A percentile compares a stretch with the other conserved stretches of the same genome.
These are phyloP conservation scores for Verticillium longisporum DNA, from an alignment of 2,329 filamentous ascomycete species.

Conservation along the genomic window DNA sequence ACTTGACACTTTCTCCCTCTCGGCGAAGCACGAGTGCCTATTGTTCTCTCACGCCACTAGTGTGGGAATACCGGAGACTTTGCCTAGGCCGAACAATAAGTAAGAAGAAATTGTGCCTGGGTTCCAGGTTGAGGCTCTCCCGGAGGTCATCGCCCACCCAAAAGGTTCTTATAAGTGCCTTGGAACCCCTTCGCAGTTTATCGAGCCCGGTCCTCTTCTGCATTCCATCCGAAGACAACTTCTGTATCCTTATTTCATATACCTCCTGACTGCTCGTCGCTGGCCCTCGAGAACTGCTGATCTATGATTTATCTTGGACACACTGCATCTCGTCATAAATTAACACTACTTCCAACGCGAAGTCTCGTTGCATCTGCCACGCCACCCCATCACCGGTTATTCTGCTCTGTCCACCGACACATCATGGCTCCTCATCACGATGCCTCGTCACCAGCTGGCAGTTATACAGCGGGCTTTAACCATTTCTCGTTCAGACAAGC, in stretches of 20 bases:
- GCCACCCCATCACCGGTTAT: neutral
- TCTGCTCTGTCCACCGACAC: neutral
- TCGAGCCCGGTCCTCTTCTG: neutral
- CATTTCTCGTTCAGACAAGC: constrained; percentile 24
- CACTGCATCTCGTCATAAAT: neutral
- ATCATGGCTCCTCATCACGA: constrained; percentile 41
- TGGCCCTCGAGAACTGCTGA: neutral
- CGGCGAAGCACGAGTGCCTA: neutral
- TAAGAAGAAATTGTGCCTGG: neutral
- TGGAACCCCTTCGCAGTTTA: neutral
- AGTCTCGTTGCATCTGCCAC: neutral
- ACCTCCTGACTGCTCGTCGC: neutral
- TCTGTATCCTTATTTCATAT: neutral
- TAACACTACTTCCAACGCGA: neutral
- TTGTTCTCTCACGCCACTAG: neutral
- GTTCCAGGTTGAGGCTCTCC: neutral
- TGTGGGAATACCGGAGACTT: neutral
- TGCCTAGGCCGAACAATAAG: neutral
- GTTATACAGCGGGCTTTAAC: constrained; percentile 35
- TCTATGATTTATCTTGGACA: neutral
- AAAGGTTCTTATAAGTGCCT: neutral
- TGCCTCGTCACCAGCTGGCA: constrained; percentile 36
- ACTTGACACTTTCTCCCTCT: neutral
- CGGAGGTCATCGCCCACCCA: neutral
- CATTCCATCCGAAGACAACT: neutral